Percentiles rank a stretch among this genome's conserved stretches.
Evolutionary conservation across 495 filamentous ascomycete genomes (phyloP).

Genomic region (Aspergillus heteromorphus): DNA sequence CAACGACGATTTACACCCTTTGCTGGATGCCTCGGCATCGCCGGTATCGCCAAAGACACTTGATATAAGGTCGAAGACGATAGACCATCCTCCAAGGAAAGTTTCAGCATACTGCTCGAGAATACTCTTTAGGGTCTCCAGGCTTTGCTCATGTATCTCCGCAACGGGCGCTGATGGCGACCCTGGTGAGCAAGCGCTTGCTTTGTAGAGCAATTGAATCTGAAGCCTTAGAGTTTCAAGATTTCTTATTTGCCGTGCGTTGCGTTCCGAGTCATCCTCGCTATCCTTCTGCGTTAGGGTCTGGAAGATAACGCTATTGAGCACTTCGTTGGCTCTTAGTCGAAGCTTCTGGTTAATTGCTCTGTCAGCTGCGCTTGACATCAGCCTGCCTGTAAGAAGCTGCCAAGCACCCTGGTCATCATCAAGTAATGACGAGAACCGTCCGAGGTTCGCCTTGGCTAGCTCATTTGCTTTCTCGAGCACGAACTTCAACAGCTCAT

Average conservation of each 20-base stretch:
- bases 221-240: constrained; percentile 61
- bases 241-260: constrained; percentile 62
- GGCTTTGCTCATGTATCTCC: constrained; percentile 74
- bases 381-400: constrained; percentile 62
- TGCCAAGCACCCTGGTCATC: constrained; percentile 68
- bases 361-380: constrained; percentile 54
- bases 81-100: constrained; percentile 74
- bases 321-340: constrained; percentile 63
- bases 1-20: constrained; percentile 22
- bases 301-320: constrained; percentile 64
- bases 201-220: constrained; percentile 47
- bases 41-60: constrained; percentile 62
- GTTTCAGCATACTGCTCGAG: constrained; percentile 86
- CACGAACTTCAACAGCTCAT: constrained; percentile 58
- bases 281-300: constrained; percentile 33
- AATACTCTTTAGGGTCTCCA: constrained; percentile 76
- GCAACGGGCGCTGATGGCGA: constrained; percentile 51
- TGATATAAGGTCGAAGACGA: constrained; percentile 77
- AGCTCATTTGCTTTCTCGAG: constrained; percentile 77
- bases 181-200: constrained; percentile 19
- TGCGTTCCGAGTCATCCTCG: constrained; percentile 27
- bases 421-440: constrained; percentile 57
- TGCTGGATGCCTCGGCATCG: constrained; percentile 11
- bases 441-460: constrained; percentile 69
- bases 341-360: constrained; percentile 56